Base-by-base conservation (phyloP, 208 protist genomes). In the Wallacemonas sp. region DNA sequence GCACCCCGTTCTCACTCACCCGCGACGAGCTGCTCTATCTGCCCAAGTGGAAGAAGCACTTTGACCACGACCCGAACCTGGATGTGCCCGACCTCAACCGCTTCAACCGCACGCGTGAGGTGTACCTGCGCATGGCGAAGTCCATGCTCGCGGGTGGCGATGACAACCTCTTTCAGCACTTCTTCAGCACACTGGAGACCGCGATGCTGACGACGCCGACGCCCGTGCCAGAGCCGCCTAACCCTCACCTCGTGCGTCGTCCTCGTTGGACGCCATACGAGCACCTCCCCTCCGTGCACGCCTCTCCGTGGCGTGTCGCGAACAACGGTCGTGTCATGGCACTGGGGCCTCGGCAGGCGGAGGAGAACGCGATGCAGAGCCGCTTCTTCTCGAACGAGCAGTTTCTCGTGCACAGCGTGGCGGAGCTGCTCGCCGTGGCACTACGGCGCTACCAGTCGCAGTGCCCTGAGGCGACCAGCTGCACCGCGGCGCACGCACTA, bases 41-140 rank as follows among this genome's bases (percentile, higher is more conserved):
- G 24, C 92, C 92, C 3, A 95, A 94, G 73, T 97, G 92, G 92
- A 97, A 97, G 73, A 97, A 97, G 68, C 92, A 95, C 72, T 97
- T 94, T 59, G 89, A 95, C 63, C 89, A 94, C 68, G 89, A 97
- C 64, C 92, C 92, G 24, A 97, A 97, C 69, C 73, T 95, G 39
- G 92, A 97, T 63, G 87, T 97, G 15, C 58, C 83, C 3, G 92
- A 97, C 63, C 72, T 92, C n/a, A 94, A 97, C 71, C 89, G 92
- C 21, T 97, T 95, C 68, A 97, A 97, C 66, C 82, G 85, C 44
- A 95, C 89, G 9, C 85, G 92, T n/a, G 83, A 95, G 54, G 75
- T 97, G 22, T 95, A 94, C 66, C 54, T 91, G 37, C 74, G 78
- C 32, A 94, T 94, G 85, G 83, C 83, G 4, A 83, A 85, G 67